Percentiles rank a stretch among this genome's conserved stretches.
These are phyloP conservation scores for Cylindrotheca fusiformis DNA, from an alignment of 108 stramenopile genomes.

Conservation along the genomic window DNA sequence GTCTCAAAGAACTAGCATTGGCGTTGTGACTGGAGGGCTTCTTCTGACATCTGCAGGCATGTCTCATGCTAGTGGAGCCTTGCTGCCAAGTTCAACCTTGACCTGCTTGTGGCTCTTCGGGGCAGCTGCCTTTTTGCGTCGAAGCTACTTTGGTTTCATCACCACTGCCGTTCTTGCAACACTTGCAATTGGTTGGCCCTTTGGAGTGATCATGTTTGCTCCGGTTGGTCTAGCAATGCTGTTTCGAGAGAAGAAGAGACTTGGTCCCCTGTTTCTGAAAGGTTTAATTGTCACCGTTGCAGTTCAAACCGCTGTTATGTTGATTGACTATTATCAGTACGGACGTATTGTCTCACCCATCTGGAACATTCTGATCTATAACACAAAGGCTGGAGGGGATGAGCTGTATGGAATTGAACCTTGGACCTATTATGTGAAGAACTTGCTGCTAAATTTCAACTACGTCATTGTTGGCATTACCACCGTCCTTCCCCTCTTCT, in stretches of 20 bases:
- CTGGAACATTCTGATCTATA: constrained; percentile 80
- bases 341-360: constrained; percentile 57
- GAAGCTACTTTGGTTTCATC: constrained; percentile 42
- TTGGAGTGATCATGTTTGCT: constrained; percentile 91
- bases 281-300: constrained; percentile 29
- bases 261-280: constrained; percentile 1
- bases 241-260: constrained; percentile 18
- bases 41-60: constrained; percentile 72
- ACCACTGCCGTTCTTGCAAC: constrained; percentile 74
- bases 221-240: constrained; percentile 81
- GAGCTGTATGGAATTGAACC: constrained; percentile 97
- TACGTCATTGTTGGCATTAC: constrained; percentile 36
- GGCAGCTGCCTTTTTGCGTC: constrained; percentile 44
- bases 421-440: constrained; percentile 89
- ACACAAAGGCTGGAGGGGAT: constrained; percentile 80
- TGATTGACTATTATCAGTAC: constrained; percentile 65
- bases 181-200: constrained; percentile 94
- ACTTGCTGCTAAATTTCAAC: constrained; percentile 91
- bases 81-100: constrained; percentile 80
- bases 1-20: not conserved
- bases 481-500: constrained; percentile 20
- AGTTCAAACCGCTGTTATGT: constrained; percentile 54
- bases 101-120: constrained; percentile 57
- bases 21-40: constrained; percentile 39
- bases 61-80: constrained; percentile 71